phyloP scores from a whole-genome alignment of 306 rosid genomes.

The Rosa chinensis region DNA sequence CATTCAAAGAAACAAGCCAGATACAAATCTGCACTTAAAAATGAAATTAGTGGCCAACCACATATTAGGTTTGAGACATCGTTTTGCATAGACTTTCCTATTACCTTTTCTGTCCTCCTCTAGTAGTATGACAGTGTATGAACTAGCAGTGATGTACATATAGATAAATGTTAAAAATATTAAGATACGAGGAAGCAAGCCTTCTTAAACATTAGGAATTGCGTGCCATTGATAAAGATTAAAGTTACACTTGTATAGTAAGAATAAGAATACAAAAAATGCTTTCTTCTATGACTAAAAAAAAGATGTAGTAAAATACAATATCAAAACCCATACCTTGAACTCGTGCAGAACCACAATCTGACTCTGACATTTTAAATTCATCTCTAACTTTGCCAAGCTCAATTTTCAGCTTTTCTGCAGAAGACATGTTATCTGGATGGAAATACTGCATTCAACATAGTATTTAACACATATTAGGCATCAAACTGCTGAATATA shows the following conservation, averaged over 20 bases:
- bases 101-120: background rate
- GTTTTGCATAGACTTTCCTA: background rate
- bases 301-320: no score
- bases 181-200: no score
- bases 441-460: constrained; percentile 69
- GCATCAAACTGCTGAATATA: background rate
- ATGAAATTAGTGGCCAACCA: background rate
- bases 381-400: constrained; percentile 80
- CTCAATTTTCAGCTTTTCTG: constrained; percentile 76
- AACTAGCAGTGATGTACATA: background rate
- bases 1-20: background rate
- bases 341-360: constrained; percentile 90
- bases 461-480: constrained; percentile 5
- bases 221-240: no score
- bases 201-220: no score
- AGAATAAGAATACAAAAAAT: background rate
- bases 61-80: background rate
- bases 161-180: no score
- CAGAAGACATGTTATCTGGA: constrained; percentile 89
- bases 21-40: no score
- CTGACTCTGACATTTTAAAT: constrained; percentile 90
- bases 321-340: constrained; percentile 60
- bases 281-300: background rate
- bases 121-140: background rate
- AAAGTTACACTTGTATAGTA: background rate